Conservation (phyloP, 352 stramenopile species). For the Sclerospora graminicola region DNA sequence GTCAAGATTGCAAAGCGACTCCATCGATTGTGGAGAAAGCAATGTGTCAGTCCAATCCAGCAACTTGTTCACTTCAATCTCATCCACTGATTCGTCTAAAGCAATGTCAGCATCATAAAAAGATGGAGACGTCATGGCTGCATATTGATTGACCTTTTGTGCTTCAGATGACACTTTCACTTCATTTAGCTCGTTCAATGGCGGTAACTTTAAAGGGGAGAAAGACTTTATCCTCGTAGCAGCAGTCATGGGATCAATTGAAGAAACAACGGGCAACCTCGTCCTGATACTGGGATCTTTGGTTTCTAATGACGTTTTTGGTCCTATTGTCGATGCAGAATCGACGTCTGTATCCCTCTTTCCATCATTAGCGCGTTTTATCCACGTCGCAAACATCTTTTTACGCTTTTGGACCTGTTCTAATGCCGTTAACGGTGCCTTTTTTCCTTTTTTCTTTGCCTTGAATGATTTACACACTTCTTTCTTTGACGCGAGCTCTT, state of each 20-base stretch:
- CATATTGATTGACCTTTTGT: neutral
- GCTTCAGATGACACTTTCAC: neutral
- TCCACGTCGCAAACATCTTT: slow-evolving; percentile 66
- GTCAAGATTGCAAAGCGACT: slow-evolving; percentile 31
- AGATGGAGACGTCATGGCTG: slow-evolving; percentile 1
- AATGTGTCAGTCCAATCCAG: slow-evolving; percentile 74
- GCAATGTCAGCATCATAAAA: slow-evolving; percentile 10
- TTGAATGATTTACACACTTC: slow-evolving; percentile 5
- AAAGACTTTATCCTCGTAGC: neutral
- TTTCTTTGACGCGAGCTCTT: slow-evolving; percentile 2
- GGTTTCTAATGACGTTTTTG: too few relatives aligned
- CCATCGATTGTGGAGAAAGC: slow-evolving; percentile 32
- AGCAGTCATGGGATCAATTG: slow-evolving; percentile 10
- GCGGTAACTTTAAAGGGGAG: slow-evolving; percentile 5
- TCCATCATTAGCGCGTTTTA: slow-evolving; percentile 26
- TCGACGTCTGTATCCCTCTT: neutral
- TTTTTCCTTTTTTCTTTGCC: slow-evolving; percentile 31
- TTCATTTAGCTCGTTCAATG: too few relatives aligned
- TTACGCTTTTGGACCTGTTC: slow-evolving; percentile 59
- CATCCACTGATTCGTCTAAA: slow-evolving; percentile 59
- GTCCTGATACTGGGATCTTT: neutral
- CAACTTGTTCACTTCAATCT: slow-evolving; percentile 69
- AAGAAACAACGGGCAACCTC: slow-evolving; percentile 18
- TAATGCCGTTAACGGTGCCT: slow-evolving; percentile 22
- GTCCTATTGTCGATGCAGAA: too few relatives aligned